Evolutionary conservation across 306 rosid genomes (phyloP), one percentile per base, ranked within the genome.

Genomic region (Vicia sativa): DNA sequence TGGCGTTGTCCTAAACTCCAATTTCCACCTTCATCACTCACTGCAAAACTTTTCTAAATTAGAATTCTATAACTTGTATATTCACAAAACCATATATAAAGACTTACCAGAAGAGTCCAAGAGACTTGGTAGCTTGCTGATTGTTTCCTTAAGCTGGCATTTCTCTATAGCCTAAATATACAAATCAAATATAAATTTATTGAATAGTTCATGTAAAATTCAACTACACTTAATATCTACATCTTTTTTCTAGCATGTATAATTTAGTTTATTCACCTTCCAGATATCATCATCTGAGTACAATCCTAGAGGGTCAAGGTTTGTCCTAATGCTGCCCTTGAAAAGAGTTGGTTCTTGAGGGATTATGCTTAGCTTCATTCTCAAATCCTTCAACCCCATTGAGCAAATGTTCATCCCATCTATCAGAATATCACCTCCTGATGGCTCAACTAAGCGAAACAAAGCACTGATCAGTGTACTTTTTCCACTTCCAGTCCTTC

Each of bases 21-120:
- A 55, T 90, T 90, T 37, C 84, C 97, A 12, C 97, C 97, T 83
- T 87, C 95, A 76, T 87, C 95, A 64, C 82, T 87, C 69, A 90
- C 95, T 90, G 77, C 68, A 67, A 25, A 52, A 72, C 3, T 19
- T 11, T 3, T 13, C 62, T 64, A 14, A 25, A 64, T 54, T 15
- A 63, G 56, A 46, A 18, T 15, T 46, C 16, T 5, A 7, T 15
- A 46, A 28, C 6, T 28, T 28, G 31, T 28, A 28, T 28, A 28
- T 28, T 28, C 31, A 28, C 31, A 28, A 28, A 28, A 28, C 6
- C 31, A 28, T 28, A 28, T 28, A 28, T 28, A 28, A 48, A 46
- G 42, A 79, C 89, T 81, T 16, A 90, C 97, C 96, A 0, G 78
- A 74, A 23, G 96, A 46, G 53, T 46, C 53, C 53, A 46, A 2